phyloP scores from a whole-genome alignment of 148 eudicot genomes.

The Dysphania ambrosioides region DNA sequence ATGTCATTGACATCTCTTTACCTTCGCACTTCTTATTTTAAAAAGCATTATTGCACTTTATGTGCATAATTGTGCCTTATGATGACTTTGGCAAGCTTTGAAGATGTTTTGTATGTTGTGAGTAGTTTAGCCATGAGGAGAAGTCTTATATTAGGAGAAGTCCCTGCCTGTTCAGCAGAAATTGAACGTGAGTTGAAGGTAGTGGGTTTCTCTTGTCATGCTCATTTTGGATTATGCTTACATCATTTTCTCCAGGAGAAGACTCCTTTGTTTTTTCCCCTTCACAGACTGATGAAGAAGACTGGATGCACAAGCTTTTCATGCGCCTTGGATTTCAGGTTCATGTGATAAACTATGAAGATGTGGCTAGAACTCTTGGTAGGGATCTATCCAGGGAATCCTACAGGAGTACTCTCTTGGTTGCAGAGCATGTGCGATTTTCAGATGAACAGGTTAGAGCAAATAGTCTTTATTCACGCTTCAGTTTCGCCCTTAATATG shows the following conservation, averaged over 20 bases:
- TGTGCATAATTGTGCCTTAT: too few species aligned
- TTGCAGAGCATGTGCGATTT: constrained; percentile 72
- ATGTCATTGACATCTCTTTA: background rate
- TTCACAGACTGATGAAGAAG: constrained; percentile 36
- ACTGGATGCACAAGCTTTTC: constrained; percentile 68
- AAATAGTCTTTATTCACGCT: background rate
- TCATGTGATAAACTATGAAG: constrained; percentile 42
- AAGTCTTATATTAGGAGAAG: constrained; percentile 65
- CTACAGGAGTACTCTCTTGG: constrained; percentile 41
- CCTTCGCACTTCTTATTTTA: background rate
- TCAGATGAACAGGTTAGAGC: constrained; percentile 85
- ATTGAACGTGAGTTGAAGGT: constrained; percentile 48
- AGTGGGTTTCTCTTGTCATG: constrained; percentile 13
- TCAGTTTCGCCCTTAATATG: background rate
- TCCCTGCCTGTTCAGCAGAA: constrained; percentile 56
- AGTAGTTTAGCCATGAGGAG: constrained; percentile 75
- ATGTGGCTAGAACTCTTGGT: constrained; percentile 44
- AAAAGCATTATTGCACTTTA: background rate
- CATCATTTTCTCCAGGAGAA: background rate
- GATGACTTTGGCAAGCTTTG: constrained; percentile 46
- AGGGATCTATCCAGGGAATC: constrained; percentile 30
- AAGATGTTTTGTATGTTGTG: constrained; percentile 46
- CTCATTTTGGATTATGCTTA: background rate
- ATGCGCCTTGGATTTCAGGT: constrained; percentile 64
- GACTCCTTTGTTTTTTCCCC: background rate